Base-by-base conservation (phyloP, 176 grass and related monocot genomes). In the Oryza rufipogon region DNA sequence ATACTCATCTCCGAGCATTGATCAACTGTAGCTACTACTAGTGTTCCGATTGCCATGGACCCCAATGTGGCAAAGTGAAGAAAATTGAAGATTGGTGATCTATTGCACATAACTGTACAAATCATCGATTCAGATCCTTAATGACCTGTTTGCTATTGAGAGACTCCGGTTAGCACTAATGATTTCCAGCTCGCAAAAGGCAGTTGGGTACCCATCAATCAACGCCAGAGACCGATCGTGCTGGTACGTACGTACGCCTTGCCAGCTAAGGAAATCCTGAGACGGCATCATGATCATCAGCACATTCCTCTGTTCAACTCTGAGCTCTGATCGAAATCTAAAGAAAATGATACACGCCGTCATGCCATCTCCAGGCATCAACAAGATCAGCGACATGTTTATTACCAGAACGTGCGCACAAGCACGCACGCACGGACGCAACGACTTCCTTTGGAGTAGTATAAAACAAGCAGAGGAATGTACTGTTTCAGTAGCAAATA, bases 31-130 rank as follows among this genome's bases (percentile, higher is more conserved):
- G 16, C 52, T 20, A 20, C 16, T 17, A 20, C 15, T 14, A 56
- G 52, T 20, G 52, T 56, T 19, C 17, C 52, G 19, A 56, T 82
- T 80, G 77, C 46, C 80, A 83, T 72, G 86, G 80, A 66, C 52
- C 86, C 79, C 81, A 41, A 41, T 41, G 39, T 41, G 39, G 39
- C 60, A 26, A 15, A 5, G 39, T 61, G 52, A 65, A 4, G 51
- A 64, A 81, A 76, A 49, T 8, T 41, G 8, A 41, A 41, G 0
- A 44, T 39, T 85, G 77, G 30, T 83, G 56, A 61, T 52, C 61
- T 8, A 41, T 75, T 11, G 67, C 17, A 28, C 15, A 63, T 73
- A 23, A 82, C 60, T 73, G 52, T 28, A 7, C 58, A 41, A 19
- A 38, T 82, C 42, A 66, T 34, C 8, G 66, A 45, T 74, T 70